Conservation (phyloP, 331 rosid genomes). For the Quercus lobata region DNA sequence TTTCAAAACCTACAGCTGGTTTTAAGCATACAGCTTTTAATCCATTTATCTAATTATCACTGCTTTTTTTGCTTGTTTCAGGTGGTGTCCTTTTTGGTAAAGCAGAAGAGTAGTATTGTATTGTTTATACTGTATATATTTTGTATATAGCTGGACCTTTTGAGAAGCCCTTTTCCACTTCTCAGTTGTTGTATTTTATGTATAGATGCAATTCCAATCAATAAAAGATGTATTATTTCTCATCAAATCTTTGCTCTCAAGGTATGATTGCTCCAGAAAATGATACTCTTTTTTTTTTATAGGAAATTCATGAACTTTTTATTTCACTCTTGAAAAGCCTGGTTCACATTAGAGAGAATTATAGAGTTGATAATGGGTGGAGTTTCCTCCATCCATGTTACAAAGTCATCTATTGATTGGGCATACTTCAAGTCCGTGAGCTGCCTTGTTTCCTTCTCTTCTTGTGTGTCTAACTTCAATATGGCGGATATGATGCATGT, state of each 20-base stretch:
- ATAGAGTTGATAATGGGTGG: too few relatives aligned
- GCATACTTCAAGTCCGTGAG: too few relatives aligned
- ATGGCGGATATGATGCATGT: too few relatives aligned
- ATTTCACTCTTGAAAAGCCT: too few relatives aligned
- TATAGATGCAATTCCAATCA: conserved; percentile 7
- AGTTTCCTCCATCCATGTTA: too few relatives aligned
- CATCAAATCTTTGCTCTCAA: neutral
- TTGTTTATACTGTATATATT: conserved; percentile 39
- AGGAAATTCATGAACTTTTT: too few relatives aligned
- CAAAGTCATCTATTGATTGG: too few relatives aligned
- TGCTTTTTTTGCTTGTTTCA: conserved; percentile 29
- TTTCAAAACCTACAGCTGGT: neutral
- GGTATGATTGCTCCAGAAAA: neutral
- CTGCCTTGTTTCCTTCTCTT: too few relatives aligned
- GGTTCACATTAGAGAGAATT: too few relatives aligned
- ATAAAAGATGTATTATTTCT: neutral
- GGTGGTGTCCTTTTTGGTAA: conserved; percentile 99
- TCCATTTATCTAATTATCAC: neutral
- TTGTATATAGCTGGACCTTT: conserved; percentile 29
- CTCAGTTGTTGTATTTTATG: conserved; percentile 13
- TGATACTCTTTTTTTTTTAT: neutral
- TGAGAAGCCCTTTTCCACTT: neutral
- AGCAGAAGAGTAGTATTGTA: conserved; percentile 6
- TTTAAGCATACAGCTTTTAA: neutral
- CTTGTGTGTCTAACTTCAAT: too few relatives aligned